phyloP scores from a whole-genome alignment of 176 grass and related monocot genomes.

The Panicum miliaceum region DNA sequence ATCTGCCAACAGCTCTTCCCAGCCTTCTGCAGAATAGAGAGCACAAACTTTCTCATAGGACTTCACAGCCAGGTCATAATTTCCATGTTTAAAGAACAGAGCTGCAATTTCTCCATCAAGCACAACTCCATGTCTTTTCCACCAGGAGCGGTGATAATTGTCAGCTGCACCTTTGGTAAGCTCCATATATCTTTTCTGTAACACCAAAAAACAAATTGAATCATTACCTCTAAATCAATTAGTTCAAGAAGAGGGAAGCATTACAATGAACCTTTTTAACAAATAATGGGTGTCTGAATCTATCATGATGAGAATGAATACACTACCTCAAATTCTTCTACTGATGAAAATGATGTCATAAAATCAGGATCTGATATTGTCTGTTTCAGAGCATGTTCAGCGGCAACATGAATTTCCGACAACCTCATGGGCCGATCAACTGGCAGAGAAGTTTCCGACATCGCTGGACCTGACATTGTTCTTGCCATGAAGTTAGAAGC shows the following conservation, averaged over 20 bases:
- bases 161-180: conserved; percentile 96
- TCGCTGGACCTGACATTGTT: conserved; percentile 86
- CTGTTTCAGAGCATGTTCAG: conserved; percentile 82
- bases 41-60: conserved; percentile 98
- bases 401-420: conserved; percentile 99
- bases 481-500: conserved; percentile 62
- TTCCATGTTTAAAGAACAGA: conserved; percentile 86
- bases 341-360: conserved; percentile 83
- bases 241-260: background rate
- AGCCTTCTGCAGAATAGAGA: conserved; percentile 93
- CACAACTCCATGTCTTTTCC: conserved; percentile 98
- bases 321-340: conserved; percentile 88
- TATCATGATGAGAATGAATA: conserved; percentile 29
- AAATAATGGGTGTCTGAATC: background rate
- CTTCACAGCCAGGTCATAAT: conserved; percentile 88
- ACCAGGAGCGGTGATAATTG: conserved; percentile 98
- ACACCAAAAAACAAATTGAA: conserved; percentile 33
- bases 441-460: conserved; percentile 62
- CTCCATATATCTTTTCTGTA: conserved; percentile 96
- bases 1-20: conserved; percentile 90
- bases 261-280: background rate
- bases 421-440: conserved; percentile 91
- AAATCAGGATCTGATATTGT: conserved; percentile 89
- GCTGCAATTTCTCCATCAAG: conserved; percentile 98
- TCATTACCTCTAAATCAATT: conserved; percentile 29